Percentiles rank a stretch among this genome's conserved stretches.
phyloP scores from a whole-genome alignment of 441 rosid genomes.

The Adansonia madagascariensis region DNA sequence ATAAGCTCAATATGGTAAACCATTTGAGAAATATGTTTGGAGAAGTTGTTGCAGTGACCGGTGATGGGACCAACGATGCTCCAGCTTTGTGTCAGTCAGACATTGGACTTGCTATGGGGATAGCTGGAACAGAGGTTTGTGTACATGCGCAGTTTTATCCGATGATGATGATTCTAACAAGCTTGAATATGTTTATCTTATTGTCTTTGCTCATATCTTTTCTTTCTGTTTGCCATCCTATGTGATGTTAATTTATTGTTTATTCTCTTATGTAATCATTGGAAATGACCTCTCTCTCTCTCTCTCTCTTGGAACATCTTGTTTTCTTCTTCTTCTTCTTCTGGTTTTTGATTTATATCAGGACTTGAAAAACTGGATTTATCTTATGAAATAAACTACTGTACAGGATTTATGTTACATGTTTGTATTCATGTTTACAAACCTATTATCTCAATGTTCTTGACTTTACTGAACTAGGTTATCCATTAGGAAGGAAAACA shows the following conservation, averaged over 20 bases:
- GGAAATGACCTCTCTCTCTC: background rate
- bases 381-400: background rate
- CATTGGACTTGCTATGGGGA: slow-evolving; percentile 84
- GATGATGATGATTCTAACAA: slow-evolving; percentile 2
- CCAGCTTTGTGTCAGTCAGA: slow-evolving; percentile 81
- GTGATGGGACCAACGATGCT: slow-evolving; percentile 88
- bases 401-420: background rate
- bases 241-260: slow-evolving; percentile 1
- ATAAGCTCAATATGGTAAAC: slow-evolving; percentile 64
- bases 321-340: background rate
- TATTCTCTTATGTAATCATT: slow-evolving; percentile 1
- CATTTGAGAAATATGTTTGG: slow-evolving; percentile 54
- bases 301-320: background rate
- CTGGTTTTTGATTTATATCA: background rate
- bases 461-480: too few species aligned
- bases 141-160: slow-evolving; percentile 17
- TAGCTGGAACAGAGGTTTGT: slow-evolving; percentile 84
- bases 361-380: background rate
- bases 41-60: slow-evolving; percentile 80
- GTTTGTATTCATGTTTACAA: too few species aligned
- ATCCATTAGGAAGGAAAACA: background rate
- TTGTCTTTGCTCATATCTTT: background rate
- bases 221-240: background rate
- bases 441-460: background rate
- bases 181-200: slow-evolving; percentile 1